Percentiles rank a stretch among this genome's conserved stretches.
Conservation (phyloP, 257 asterid genomes). For the Capsicum pubescens region DNA sequence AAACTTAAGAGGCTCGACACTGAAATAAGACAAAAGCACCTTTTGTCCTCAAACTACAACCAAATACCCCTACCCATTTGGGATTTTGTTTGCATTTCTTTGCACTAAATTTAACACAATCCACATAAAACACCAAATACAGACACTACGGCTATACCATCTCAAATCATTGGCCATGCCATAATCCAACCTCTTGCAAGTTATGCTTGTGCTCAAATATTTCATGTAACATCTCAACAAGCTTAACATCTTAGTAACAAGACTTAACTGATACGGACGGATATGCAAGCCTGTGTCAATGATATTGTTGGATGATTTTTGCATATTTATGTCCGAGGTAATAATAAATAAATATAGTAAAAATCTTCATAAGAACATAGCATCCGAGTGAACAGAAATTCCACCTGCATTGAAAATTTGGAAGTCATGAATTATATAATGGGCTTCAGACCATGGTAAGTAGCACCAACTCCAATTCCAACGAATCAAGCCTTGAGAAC, state of each 20-base stretch:
- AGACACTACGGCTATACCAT: neutral
- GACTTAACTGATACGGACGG: neutral
- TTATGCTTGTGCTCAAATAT: neutral
- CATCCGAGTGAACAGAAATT: conserved; percentile 20
- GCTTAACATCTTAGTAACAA: neutral
- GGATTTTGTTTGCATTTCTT: neutral
- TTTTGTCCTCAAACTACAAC: too few relatives aligned
- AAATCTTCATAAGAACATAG: conserved; percentile 22
- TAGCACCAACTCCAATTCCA: too few relatives aligned
- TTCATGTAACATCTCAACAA: neutral
- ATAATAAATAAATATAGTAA: neutral
- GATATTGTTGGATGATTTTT: neutral
- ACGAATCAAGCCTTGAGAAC: conserved; percentile 81
- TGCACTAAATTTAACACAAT: neutral
- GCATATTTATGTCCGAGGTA: neutral
- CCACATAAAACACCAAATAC: neutral
- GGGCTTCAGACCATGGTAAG: conserved; percentile 90
- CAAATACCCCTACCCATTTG: neutral
- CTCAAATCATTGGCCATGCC: neutral
- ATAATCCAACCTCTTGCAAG: neutral
- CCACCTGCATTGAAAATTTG: conserved; percentile 97
- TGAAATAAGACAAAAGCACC: neutral
- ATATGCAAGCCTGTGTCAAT: too few relatives aligned
- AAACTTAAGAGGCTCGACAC: neutral
- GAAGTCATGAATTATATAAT: conserved; percentile 90